Percentiles rank a stretch among this genome's conserved stretches.
These are phyloP conservation scores for Miamiensis avidus DNA, from an alignment of 169 alveolate genomes.

Conservation along the genomic window DNA sequence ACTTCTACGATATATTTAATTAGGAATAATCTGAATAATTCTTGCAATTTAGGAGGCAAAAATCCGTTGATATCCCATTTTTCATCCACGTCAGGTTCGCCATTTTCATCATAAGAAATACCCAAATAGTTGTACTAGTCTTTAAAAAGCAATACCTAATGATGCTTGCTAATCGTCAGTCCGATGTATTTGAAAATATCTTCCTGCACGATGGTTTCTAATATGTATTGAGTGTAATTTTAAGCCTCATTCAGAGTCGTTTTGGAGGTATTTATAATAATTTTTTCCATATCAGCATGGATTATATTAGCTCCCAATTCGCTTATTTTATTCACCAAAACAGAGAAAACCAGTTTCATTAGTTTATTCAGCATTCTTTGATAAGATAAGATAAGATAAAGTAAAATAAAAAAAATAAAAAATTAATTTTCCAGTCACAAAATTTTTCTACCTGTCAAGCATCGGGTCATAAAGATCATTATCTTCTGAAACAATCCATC, in stretches of 20 bases:
- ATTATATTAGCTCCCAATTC: constrained; percentile 78
- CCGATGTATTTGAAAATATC: constrained; percentile 65
- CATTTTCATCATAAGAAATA: constrained; percentile 46
- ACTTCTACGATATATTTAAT: constrained; percentile 55
- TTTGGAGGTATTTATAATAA: constrained; percentile 69
- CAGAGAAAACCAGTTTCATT: constrained; percentile 63
- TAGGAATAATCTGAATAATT: constrained; percentile 42
- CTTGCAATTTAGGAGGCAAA: constrained; percentile 60
- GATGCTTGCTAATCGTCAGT: constrained; percentile 64
- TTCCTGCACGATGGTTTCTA: constrained; percentile 53
- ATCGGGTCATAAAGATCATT: constrained; percentile 85
- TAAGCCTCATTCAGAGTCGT: constrained; percentile 65
- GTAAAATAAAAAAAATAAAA: no score
- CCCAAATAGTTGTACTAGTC: constrained; percentile 82
- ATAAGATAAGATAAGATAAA: no score
- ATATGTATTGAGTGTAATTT: constrained; percentile 59
- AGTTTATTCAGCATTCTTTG: constrained; percentile 74
- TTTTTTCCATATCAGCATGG: constrained; percentile 74
- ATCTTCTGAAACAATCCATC: constrained; percentile 80
- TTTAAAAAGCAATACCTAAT: constrained; percentile 75
- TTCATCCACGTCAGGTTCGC: constrained; percentile 37
- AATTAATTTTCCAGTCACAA: no score
- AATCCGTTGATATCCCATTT: constrained; percentile 71
- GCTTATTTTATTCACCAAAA: constrained; percentile 60
- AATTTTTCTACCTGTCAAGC: no score